These are phyloP conservation scores for Penicillium flavigenum DNA, from an alignment of 495 filamentous ascomycete species.

Conservation along the genomic window DNA sequence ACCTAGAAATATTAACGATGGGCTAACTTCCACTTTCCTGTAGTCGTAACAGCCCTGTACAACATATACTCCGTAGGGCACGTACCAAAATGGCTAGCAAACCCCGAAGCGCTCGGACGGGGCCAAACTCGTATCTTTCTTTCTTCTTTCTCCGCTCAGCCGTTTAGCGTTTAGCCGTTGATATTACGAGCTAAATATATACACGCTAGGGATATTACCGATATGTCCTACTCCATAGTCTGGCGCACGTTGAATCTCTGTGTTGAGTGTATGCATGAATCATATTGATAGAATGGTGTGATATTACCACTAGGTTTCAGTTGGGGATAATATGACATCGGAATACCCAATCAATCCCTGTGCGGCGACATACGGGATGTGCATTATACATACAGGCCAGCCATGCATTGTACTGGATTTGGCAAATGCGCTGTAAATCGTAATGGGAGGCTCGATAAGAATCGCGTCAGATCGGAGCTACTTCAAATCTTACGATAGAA, in stretches of 20 bases:
- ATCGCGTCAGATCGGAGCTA: slow-evolving; percentile 18
- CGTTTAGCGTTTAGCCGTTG: slow-evolving; percentile 4
- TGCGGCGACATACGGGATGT: neutral
- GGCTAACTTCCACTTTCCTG: neutral
- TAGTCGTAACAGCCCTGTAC: neutral
- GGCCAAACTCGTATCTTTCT: slow-evolving; percentile 7
- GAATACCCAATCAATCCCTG: slow-evolving; percentile 1
- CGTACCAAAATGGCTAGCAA: neutral
- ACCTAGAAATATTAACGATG: neutral
- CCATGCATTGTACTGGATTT: neutral
- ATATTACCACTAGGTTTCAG: neutral
- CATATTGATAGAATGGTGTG: neutral
- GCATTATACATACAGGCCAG: neutral
- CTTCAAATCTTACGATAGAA: slow-evolving; percentile 2
- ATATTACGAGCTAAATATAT: neutral
- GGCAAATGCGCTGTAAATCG: slow-evolving; percentile 1
- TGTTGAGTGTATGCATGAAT: neutral
- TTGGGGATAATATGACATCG: neutral
- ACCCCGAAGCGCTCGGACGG: slow-evolving; percentile 9
- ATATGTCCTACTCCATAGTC: neutral
- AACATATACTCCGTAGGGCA: neutral
- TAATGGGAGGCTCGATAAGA: slow-evolving; percentile 15
- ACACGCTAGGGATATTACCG: neutral
- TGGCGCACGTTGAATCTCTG: neutral
- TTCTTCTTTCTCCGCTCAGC: neutral